Base-by-base conservation (phyloP, 2,329 filamentous ascomycete genomes). In the Paecilomyces fulvus region DNA sequence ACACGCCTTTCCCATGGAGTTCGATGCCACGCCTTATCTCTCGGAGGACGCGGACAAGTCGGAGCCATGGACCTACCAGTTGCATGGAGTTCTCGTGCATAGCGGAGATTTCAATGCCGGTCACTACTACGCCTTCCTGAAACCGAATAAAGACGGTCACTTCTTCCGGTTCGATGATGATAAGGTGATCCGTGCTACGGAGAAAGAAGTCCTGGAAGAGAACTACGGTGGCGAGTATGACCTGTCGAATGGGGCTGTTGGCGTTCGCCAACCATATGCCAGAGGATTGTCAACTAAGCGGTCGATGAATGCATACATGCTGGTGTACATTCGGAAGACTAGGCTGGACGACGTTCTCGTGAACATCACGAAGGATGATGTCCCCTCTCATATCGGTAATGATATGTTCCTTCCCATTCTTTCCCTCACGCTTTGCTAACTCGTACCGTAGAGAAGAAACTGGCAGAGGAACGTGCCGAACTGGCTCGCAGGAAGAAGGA, bases 131-230 rank as follows among this genome's bases (percentile, higher is more conserved):
- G 94, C 94, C 0, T 99, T 95, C 73, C 77, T 99, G 65, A 96
- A 96, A 70, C 94, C 95, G 0, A 84, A 86, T 57, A 95, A 95
- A 74, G 89, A 96, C 59, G 92, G 94, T 30, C 85, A 89, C 77
- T 99, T 96, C 77, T 97, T 95, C 79, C 94, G 89, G 66, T 99
- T 96, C 65, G 95, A 99, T 65, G 94, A 99, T 63, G 94, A 99
- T 68, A 88, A 92, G 63, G 94, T 99, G 46, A 97, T 92, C n/a
- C 89, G 89, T 62, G 92, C 92, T 1, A 96, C 92, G 0, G 85
- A 88, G 69, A 86, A 89, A 58, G 94, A 99, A 70, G 92, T 95
- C 0, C 76, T 97, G 30, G 94, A 97, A 67, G 95, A 99, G 62
- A 99, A 97, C 72, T 99, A 90, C 73, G 94, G 94, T 49, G 94